Percentiles rank a stretch among this genome's conserved stretches.
phyloP scores from a whole-genome alignment of 169 alveolate species.

The Cryptosporidium tyzzeri region DNA sequence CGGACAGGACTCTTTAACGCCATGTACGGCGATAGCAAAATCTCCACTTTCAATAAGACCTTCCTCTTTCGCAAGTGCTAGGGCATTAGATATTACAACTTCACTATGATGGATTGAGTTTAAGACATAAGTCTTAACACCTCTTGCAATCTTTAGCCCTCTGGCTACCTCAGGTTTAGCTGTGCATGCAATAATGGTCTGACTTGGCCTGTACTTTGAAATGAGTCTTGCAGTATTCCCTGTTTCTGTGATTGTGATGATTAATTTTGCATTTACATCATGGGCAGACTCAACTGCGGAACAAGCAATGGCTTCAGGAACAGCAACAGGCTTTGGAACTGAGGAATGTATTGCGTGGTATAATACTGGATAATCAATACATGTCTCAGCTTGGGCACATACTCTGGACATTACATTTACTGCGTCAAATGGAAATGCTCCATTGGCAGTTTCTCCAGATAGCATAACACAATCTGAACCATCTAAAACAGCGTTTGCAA shows the following conservation, averaged over 20 bases:
- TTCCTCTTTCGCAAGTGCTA: conserved; percentile 92
- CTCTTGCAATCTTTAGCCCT: conserved; percentile 92
- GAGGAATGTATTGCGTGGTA: conserved; percentile 80
- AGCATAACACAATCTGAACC: conserved; percentile 98
- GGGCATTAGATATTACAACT: conserved; percentile 87
- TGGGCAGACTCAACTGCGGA: conserved; percentile 91
- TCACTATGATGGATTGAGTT: conserved; percentile 92
- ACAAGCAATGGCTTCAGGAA: conserved; percentile 90
- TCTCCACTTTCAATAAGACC: conserved; percentile 91
- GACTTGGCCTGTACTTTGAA: conserved; percentile 95
- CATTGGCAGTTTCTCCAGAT: conserved; percentile 91
- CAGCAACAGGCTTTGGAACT: conserved; percentile 83
- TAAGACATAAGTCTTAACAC: conserved; percentile 92
- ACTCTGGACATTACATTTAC: conserved; percentile 87
- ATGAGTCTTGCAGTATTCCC: conserved; percentile 96
- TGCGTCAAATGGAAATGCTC: conserved; percentile 84
- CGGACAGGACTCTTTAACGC: conserved; percentile 93
- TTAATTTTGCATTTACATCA: conserved; percentile 89
- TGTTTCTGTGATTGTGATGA: conserved; percentile 95
- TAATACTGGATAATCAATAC: conserved; percentile 82
- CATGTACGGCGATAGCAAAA: conserved; percentile 93
- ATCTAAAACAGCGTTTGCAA: conserved; percentile 98
- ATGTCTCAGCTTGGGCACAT: conserved; percentile 89
- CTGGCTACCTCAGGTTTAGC: conserved; percentile 88
- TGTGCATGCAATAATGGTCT: conserved; percentile 91